A percentile compares a stretch with the other conserved stretches of the same genome.
Conservation (phyloP, 371 early-diverging fungal species). For the Mucor velutinosus region DNA sequence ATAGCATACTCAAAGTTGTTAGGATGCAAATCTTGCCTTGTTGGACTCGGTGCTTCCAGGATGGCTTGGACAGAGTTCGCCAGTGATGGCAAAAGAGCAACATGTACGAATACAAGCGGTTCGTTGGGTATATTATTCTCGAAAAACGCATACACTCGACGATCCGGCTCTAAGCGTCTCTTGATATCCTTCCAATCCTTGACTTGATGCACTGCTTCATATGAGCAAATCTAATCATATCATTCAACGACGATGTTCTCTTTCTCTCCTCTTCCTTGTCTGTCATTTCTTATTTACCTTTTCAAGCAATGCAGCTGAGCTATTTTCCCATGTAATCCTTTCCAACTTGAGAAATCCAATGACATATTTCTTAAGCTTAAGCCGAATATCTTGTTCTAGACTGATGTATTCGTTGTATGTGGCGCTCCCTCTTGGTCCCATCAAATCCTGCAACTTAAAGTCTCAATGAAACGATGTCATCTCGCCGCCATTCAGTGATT, state of each 20-base stretch:
- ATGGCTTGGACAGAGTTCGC: constrained; percentile 66
- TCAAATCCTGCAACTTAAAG: not conserved
- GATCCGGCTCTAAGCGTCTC: constrained; percentile 73
- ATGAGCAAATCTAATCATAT: constrained; percentile 58
- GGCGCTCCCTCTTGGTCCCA: constrained; percentile 1
- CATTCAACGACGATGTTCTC: not conserved
- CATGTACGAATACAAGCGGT: constrained; percentile 84
- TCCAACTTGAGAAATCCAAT: constrained; percentile 61
- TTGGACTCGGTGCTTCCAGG: constrained; percentile 55
- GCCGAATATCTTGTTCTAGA: constrained; percentile 18
- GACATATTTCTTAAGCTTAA: constrained; percentile 13
- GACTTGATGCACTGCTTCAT: constrained; percentile 87
- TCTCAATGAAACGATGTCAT: too few relatives aligned
- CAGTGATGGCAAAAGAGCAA: constrained; percentile 65
- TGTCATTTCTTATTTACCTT: constrained; percentile 50
- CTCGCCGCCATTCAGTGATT: not conserved
- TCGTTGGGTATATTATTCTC: constrained; percentile 70
- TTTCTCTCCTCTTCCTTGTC: not conserved
- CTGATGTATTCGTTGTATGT: not conserved
- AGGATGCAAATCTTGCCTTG: not conserved
- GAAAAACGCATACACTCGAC: constrained; percentile 82
- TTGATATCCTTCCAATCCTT: constrained; percentile 76
- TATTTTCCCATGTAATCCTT: constrained; percentile 76
- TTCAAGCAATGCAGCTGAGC: constrained; percentile 74
- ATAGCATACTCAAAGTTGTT: constrained; percentile 65